Evolutionary conservation across 2,329 filamentous ascomycete genomes (phyloP), one percentile per base, ranked within the genome.

Genomic region (Mycogone perniciosa): DNA sequence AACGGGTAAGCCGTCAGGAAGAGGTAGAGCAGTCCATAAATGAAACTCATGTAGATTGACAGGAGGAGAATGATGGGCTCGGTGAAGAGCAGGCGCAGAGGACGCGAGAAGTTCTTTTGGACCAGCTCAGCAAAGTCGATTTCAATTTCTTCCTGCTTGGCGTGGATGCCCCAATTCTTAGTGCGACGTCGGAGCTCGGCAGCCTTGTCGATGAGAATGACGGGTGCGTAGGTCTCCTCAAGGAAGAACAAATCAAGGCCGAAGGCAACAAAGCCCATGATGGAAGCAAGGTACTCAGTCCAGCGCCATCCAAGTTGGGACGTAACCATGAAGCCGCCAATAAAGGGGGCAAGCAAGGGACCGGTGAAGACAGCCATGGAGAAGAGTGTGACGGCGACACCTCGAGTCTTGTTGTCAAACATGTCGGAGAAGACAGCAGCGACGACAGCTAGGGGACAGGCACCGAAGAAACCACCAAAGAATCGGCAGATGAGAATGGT

Each of bases 1-100:
- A 93, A 79, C 0, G 87, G 85, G 60, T 95, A 95, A 1, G 89
- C 87, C 0, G 88, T 91, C 47, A 96, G 75, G 72, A 93, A 93
- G 29, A 92, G 82, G 62, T 93, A 95, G 1, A 95, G 79, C 1
- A 93, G 74, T 11, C 76, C 86, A 62, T 91, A 90, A 65, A 87
- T 82, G 67, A 89, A 89, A 39, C 83, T 79, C 73, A 85, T 85
- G 68, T 89, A 89, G 50, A 88, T 71, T 35, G 83, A 85, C 26
- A 89, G 69, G 7, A 84, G 69, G 0, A 80, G 72, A 50, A 89
- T 82, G 50, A 89, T 86, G 50, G 86, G 84, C 66, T 88, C 85
- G 33, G 76, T 75, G 53, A 86, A 78, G 8, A 89, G 75, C 56
- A 88, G 77, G 44, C 79, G 76, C 60, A 87, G 66, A 7, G 84